Evolutionary conservation across 2,329 filamentous ascomycete species (phyloP).

Genomic region (Fusarium zealandicum): DNA sequence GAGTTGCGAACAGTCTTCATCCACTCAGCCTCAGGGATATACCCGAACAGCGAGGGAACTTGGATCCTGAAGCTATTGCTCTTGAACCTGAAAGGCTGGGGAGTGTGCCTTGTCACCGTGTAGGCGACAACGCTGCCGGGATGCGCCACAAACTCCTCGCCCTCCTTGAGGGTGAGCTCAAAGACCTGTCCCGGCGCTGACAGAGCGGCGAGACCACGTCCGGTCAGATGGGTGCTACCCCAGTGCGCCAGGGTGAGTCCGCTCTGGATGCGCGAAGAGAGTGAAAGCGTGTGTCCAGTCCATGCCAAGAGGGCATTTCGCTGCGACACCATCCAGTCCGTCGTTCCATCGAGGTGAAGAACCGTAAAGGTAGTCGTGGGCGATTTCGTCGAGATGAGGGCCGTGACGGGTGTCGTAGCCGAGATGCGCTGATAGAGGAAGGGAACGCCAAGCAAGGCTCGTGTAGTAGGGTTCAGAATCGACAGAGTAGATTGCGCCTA

Average conservation of each 20-base stretch:
- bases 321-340: constrained; percentile 94
- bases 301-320: constrained; percentile 90
- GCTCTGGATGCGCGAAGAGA: constrained; percentile 78
- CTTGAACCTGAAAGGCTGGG: constrained; percentile 86
- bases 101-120: constrained; percentile 74
- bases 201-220: constrained; percentile 84
- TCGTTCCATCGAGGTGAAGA: constrained; percentile 88
- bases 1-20: constrained; percentile 76
- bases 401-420: constrained; percentile 86
- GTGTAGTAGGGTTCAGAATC: constrained; percentile 81
- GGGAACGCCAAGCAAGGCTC: constrained; percentile 83
- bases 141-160: constrained; percentile 90
- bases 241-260: constrained; percentile 83
- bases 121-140: constrained; percentile 94
- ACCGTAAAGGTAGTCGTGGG: constrained; percentile 86
- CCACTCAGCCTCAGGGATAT: constrained; percentile 76
- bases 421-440: constrained; percentile 94
- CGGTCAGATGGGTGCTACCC: constrained; percentile 89
- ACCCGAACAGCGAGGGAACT: constrained; percentile 71
- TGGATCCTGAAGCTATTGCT: constrained; percentile 78
- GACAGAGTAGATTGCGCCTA: constrained; percentile 90
- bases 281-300: constrained; percentile 86
- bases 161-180: constrained; percentile 78
- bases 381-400: constrained; percentile 86
- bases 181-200: constrained; percentile 90